Conservation (phyloP, 148 eudicot species). For the Fagopyrum homotropicum region DNA sequence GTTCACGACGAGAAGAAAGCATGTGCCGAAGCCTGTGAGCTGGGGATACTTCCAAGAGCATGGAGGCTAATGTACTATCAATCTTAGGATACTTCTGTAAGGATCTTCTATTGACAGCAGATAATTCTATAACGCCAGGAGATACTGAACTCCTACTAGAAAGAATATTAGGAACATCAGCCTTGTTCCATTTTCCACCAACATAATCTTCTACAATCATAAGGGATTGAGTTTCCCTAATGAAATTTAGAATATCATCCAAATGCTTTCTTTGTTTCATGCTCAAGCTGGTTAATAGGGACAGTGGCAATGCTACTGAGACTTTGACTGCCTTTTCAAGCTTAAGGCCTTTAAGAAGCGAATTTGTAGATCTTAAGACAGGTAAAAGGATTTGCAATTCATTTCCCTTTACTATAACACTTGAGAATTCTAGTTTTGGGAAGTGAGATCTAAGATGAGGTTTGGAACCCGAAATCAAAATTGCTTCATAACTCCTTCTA, state of each 20-base stretch:
- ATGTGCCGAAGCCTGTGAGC: not conserved
- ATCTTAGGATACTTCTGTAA: not conserved
- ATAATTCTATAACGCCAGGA: constrained; percentile 7
- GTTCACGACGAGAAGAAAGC: constrained; percentile 24
- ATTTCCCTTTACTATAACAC: constrained; percentile 12
- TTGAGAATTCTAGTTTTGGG: constrained; percentile 14
- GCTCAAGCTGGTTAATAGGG: constrained; percentile 16
- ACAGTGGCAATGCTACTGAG: constrained; percentile 13
- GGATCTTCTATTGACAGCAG: constrained; percentile 13
- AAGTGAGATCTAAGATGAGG: constrained; percentile 11
- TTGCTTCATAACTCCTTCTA: constrained; percentile 2
- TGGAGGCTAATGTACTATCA: not conserved
- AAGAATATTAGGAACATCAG: constrained; percentile 16
- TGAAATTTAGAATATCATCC: constrained; percentile 10
- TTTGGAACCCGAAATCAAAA: constrained; percentile 17
- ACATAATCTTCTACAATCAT: constrained; percentile 19
- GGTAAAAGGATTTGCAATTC: constrained; percentile 16
- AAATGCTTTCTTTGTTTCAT: constrained; percentile 12
- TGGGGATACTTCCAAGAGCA: constrained; percentile 21
- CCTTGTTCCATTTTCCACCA: constrained; percentile 14
- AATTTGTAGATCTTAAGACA: constrained; percentile 16
- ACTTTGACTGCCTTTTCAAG: constrained; percentile 13
- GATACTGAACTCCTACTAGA: constrained; percentile 13
- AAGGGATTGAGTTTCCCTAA: constrained; percentile 15
- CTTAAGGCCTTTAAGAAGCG: constrained; percentile 9